Base-by-base conservation (phyloP, 768 basidiomycete species). In the Termitomyces eurrhizus region DNA sequence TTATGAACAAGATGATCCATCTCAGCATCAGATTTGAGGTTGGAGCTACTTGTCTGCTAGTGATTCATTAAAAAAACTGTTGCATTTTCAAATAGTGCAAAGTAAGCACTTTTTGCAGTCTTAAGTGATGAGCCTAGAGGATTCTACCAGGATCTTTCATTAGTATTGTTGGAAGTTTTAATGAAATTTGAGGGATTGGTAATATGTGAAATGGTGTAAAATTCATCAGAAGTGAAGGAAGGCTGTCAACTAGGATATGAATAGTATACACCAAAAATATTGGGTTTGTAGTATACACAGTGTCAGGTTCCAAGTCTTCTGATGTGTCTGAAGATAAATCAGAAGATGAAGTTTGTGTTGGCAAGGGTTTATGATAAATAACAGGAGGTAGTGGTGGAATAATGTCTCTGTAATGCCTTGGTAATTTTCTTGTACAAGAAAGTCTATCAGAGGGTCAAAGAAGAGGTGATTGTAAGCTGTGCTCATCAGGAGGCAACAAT, bases 81-180 rank as follows among this genome's bases (percentile, higher is more conserved):
- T 11, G 67, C 26, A 54, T 72, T 74, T 0, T 56, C 41, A 36
- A 72, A 74, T 0, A 67, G 70, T 16, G 55, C 58, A 58, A 46
- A 63, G 21, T 45, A 56, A 2, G 59, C 9, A 1, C 48, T 32
- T 1, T 52, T 44, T 9, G 44, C 41, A 21, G 8, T 59, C n/a
- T 48, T 39, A 16, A 26, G 4, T 21, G 52, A 46, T 13, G 49
- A 56, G 3, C 33, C 45, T 8, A 51, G 21, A 0, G 52, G 49
- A n/a, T 29, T 58, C 57, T 49, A 52, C 37, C 37, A 58, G 6
- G 37, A 2, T n/a, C 24, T 16, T 18, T n/a, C n/a, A n/a, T n/a
- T n/a, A 16, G 14, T 24, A 2, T n/a, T n/a, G 3, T 57, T 36
- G 12, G 26, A 3, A 46, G 7, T 41, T 11, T 1, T 29, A 0